phyloP scores from a whole-genome alignment of 371 early-diverging fungal species.

The Haplosporangium sp. region DNA sequence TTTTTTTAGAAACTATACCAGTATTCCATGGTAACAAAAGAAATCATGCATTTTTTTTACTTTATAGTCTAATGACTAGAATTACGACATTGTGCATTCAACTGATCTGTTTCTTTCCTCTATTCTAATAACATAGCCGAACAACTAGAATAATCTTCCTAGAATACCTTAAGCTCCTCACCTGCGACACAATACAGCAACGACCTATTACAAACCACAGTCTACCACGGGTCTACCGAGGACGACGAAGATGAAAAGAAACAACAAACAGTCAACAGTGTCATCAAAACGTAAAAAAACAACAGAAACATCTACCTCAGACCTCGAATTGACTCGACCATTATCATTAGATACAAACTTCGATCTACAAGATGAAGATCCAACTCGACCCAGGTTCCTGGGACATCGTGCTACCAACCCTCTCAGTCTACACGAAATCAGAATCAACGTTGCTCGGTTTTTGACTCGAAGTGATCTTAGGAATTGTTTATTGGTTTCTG shows the following conservation, averaged over 20 bases:
- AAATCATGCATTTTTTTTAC: no score
- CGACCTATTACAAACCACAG: no score
- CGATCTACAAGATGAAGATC: not conserved
- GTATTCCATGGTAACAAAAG: no score
- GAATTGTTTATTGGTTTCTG: conserved; percentile 30
- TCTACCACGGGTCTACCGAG: no score
- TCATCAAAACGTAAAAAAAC: not conserved
- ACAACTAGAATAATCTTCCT: no score
- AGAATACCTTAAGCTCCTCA: no score
- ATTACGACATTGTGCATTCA: no score
- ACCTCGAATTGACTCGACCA: not conserved
- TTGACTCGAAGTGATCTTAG: conserved; percentile 21
- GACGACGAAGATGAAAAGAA: not conserved
- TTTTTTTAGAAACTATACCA: no score
- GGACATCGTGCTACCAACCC: conserved; percentile 33
- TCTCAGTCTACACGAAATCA: conserved; percentile 35
- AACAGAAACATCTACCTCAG: not conserved
- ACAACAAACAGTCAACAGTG: not conserved
- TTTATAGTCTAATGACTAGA: no score
- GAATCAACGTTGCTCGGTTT: conserved; percentile 30
- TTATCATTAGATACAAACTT: not conserved
- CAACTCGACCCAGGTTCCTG: not conserved
- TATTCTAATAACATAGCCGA: no score
- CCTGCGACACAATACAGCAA: no score
- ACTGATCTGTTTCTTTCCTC: no score